A percentile compares a stretch with the other conserved stretches of the same genome.
Conservation (phyloP, 208 protist genomes). For the Crithidia expoeki region DNA sequence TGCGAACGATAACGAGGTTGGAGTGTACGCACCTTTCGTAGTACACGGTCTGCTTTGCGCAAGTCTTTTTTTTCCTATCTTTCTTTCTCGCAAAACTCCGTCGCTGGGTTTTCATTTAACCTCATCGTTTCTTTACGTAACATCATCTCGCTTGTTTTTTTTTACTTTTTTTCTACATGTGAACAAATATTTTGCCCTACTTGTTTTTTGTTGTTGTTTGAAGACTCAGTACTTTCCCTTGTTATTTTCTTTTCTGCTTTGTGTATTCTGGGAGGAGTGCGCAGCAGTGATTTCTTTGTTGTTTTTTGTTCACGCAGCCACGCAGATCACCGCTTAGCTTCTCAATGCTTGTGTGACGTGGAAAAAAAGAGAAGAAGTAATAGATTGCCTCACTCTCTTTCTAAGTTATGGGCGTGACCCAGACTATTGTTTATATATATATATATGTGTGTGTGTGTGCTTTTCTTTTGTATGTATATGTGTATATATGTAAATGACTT, state of each 20-base stretch:
- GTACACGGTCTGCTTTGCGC: neutral
- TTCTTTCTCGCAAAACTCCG: neutral
- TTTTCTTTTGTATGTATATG: neutral
- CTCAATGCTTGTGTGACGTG: neutral
- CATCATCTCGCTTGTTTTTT: no score
- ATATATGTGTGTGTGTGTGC: neutral
- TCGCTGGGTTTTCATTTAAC: neutral
- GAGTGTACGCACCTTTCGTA: neutral
- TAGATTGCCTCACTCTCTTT: no score
- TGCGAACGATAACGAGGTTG: neutral
- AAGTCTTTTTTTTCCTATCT: neutral
- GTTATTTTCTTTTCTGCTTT: neutral
- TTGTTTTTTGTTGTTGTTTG: neutral
- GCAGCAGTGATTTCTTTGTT: neutral
- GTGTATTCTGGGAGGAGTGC: no score
- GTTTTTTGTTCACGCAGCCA: neutral
- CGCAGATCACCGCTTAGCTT: neutral
- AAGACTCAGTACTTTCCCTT: neutral
- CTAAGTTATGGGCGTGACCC: no score
- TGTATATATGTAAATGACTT: constrained; percentile 16
- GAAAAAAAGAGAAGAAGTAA: no score
- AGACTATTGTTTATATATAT: no score
- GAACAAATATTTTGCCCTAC: neutral
- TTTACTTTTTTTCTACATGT: neutral
- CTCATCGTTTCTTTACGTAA: neutral